These are phyloP conservation scores for Sporothrix schenckii DNA, from an alignment of 2,329 filamentous ascomycete genomes.

Conservation along the genomic window DNA sequence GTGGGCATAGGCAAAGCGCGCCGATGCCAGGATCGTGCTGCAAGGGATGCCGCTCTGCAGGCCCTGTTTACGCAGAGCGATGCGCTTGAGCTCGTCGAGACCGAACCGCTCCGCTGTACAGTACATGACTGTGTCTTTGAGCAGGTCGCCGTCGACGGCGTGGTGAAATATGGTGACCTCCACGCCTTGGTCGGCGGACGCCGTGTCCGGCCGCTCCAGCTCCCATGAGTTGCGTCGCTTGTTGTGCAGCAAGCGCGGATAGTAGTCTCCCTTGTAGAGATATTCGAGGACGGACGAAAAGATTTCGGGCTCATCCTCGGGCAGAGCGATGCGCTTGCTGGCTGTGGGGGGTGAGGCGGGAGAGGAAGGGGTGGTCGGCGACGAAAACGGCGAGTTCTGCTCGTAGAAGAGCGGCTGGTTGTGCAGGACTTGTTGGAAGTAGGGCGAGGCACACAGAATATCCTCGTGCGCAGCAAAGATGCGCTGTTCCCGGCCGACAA, in stretches of 20 bases:
- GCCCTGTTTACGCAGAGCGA: constrained; percentile 85
- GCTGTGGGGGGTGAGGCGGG: constrained; percentile 11
- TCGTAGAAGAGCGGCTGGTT: constrained; percentile 58
- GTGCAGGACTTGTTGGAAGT: constrained; percentile 69
- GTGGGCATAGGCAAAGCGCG: constrained; percentile 86
- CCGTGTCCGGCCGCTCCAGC: constrained; percentile 64
- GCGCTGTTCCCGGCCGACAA: constrained; percentile 77
- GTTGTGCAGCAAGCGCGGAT: constrained; percentile 78
- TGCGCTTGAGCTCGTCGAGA: constrained; percentile 79
- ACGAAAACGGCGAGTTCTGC: constrained; percentile 22
- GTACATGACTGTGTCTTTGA: constrained; percentile 90
- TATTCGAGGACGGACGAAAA: constrained; percentile 90
- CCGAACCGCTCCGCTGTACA: constrained; percentile 85
- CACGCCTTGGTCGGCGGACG: constrained; percentile 48
- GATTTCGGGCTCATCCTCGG: constrained; percentile 85
- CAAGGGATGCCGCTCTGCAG: constrained; percentile 82
- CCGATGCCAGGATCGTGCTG: constrained; percentile 81
- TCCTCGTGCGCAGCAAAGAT: constrained; percentile 93
- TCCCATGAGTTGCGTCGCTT: constrained; percentile 80
- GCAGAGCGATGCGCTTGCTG: constrained; percentile 72
- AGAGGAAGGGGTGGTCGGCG: constrained; percentile 39
- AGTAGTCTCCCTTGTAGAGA: constrained; percentile 93
- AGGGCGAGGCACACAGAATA: constrained; percentile 75
- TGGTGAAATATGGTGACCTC: constrained; percentile 72
- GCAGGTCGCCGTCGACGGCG: constrained; percentile 65